These are phyloP conservation scores for Leishmania gerbilli DNA, from an alignment of 208 protist species.

Conservation along the genomic window DNA sequence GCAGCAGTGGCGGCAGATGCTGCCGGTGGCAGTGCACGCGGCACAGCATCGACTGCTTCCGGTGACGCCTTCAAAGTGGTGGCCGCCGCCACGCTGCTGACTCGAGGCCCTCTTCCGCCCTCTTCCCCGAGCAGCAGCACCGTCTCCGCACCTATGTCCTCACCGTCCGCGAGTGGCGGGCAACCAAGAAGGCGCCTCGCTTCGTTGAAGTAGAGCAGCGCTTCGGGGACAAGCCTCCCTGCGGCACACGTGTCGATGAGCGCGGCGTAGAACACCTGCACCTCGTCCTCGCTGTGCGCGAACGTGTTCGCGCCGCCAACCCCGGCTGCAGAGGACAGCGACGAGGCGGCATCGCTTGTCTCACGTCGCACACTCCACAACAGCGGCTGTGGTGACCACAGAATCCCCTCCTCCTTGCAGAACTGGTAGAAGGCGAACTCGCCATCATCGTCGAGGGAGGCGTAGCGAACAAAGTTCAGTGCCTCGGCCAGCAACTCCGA, in stretches of 20 bases:
- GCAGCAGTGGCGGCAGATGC: background rate
- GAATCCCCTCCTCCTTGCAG: slow-evolving; percentile 41
- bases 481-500: slow-evolving; percentile 2
- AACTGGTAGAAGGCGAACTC: slow-evolving; percentile 73
- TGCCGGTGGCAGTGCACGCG: background rate
- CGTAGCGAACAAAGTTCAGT: slow-evolving; percentile 46
- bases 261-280: slow-evolving; percentile 58
- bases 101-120: background rate
- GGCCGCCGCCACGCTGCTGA: background rate
- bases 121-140: slow-evolving; percentile 1
- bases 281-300: slow-evolving; percentile 22
- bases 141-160: slow-evolving; percentile 12
- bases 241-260: slow-evolving; percentile 63
- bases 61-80: background rate
- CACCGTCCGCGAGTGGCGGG: slow-evolving; percentile 15
- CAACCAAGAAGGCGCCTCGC: slow-evolving; percentile 35
- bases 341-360: background rate
- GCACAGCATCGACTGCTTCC: background rate
- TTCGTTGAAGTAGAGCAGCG: slow-evolving; percentile 51
- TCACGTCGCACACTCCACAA: background rate
- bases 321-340: background rate
- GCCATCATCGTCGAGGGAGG: slow-evolving; percentile 61
- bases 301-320: background rate
- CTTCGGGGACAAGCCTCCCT: slow-evolving; percentile 51
- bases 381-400: slow-evolving; percentile 27